Evolutionary conservation across 768 basidiomycete genomes (phyloP), one percentile per base, ranked within the genome.

Genomic region (Russula virescens): DNA sequence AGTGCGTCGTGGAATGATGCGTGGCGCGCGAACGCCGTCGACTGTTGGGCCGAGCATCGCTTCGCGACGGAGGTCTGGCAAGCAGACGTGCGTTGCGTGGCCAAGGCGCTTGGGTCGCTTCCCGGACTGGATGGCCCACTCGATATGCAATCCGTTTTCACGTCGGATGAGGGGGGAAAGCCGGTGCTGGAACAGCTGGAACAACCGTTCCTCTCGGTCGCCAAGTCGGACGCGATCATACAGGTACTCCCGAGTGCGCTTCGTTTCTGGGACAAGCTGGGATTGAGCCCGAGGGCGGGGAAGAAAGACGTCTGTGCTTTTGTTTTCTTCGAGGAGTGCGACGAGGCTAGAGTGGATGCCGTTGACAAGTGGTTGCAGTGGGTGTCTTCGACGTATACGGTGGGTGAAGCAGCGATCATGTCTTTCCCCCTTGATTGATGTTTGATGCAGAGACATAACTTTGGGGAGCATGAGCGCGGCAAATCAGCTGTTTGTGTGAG

Each of bases 191-290:
- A 73, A 35, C 68, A 68, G 1, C 69, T 85, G 58, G 78, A 83
- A 9, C 70, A 80, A 1, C 88, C 89, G 0, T 77, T 82, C 75
- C 70, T 94, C 13, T 77, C 85, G 0, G 78, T 89, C 31, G 85
- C 82, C 3, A 90, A 89, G 69, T 81, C 82, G 2, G 85, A 86
- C 42, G 79, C 83, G 4, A 73, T 91, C 28, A 76, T 94, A n/a
- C 84, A 91, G 46, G 72, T 90, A 19, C 72, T 83, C 16, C 86
- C 90, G 2, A 73, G 89, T 5, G 87, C 90, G 0, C 70, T 94
- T 25, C 80, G 86, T 2, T 94, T 93, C 71, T 94, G 92, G 91
- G 87, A 89, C 67, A 94, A 91, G 71, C 78, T 93, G 14, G 90
- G 89, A 0, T 70, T 94, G 48, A 77, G 79, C 18, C 92, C 92